Base-by-base conservation (phyloP, 805 yeast genomes). In the Groenewaldozyma tartarivorans region DNA sequence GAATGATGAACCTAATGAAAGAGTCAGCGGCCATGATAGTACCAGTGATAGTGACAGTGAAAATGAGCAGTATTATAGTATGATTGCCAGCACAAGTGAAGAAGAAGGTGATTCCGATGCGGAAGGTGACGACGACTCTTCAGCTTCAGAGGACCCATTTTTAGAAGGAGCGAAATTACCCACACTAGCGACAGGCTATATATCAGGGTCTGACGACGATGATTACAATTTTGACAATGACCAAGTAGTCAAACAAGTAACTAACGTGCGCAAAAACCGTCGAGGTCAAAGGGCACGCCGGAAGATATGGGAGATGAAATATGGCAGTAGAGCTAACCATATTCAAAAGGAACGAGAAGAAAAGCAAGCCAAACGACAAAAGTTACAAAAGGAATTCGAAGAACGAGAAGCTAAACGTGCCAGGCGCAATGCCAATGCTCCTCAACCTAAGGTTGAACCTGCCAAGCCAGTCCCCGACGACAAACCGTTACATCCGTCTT, bases 241-340 rank as follows among this genome's bases (percentile, higher is more conserved):
- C 34, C 30, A 33, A 13, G 35, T 35, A 7, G 53, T 53, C 22
- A 45, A 46, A 33, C 36, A 44, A 22, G 47, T 48, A 15, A 46
- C 57, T 4, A 48, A 49, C 16, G 63, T 61, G 46, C 73, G 90
- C 48, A 86, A 87, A 53, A 92, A 92, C 60, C 72, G 98, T 64
- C 77, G 96, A 60, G 98, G 98, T 20, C 98, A 92, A 66, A 72
- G 97, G 45, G 98, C 96, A 1, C 78, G 98, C 64, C 92, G 90
- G 60, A 81, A 83, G 68, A 86, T 92, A 39, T 92, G 97, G 97
- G 98, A 87, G 57, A 67, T 74, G 63, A 90, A 92, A 60, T 92
- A 69, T 57, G 97, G 97, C 20, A 60, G 60, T 16, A 65, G 68
- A 20, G 98, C 98, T n/a, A 79, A 76, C 42, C 98, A 92, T 59